Conservation (phyloP, 345 rosid species). For the Eucalyptus curtisii region DNA sequence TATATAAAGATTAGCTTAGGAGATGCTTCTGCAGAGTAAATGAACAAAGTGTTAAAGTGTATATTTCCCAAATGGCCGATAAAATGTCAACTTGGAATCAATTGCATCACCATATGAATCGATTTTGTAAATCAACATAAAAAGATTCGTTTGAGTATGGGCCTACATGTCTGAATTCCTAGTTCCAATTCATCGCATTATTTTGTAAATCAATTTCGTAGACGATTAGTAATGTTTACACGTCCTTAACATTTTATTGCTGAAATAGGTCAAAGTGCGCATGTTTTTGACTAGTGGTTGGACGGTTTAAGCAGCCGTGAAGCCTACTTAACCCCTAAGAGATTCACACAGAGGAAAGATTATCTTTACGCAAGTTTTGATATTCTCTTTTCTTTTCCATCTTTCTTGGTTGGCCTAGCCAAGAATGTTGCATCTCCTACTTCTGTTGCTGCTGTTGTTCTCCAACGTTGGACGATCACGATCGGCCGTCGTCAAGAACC, state of each 20-base stretch:
- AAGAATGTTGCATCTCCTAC: background rate
- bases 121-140: background rate
- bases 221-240: background rate
- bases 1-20: background rate
- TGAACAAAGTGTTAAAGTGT: background rate
- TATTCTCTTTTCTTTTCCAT: background rate
- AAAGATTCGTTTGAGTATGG: background rate
- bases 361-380: background rate
- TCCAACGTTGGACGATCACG: background rate
- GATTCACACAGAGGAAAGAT: background rate
- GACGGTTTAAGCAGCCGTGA: background rate
- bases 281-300: background rate
- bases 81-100: background rate
- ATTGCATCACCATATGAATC: background rate
- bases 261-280: background rate
- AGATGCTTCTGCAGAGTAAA: background rate
- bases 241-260: background rate
- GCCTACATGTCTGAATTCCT: background rate
- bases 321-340: background rate
- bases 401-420: background rate
- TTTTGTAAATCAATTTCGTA: background rate
- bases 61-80: background rate
- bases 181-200: background rate
- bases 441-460: background rate
- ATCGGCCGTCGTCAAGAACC: background rate